Percentiles rank a stretch among this genome's conserved stretches.
Evolutionary conservation across 2,329 filamentous ascomycete genomes (phyloP).

Genomic region (Triangularia verruculosa): DNA sequence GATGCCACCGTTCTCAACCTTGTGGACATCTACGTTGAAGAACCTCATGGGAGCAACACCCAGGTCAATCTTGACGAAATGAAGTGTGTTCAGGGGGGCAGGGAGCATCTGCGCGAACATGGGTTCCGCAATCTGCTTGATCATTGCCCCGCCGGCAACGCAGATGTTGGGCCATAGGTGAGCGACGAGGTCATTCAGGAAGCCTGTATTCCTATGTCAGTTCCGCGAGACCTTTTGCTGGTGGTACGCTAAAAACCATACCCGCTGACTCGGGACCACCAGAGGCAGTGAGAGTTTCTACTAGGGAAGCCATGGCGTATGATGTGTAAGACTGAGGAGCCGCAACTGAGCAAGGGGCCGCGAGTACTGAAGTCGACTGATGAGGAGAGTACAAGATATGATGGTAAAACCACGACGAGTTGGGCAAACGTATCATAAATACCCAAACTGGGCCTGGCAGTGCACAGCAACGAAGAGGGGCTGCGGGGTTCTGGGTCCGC

Average conservation of each 20-base stretch:
- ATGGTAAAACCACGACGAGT: neutral
- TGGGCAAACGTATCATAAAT: conserved; percentile 1
- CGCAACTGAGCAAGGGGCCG: neutral
- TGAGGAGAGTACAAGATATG: neutral
- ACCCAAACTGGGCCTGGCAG: neutral
- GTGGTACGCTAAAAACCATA: neutral
- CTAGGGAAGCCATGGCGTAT: conserved; percentile 33
- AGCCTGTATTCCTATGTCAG: conserved; percentile 27
- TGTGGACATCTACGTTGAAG: conserved; percentile 43
- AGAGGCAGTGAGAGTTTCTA: conserved; percentile 40
- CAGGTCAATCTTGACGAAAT: conserved; percentile 46
- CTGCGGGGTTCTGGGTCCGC: neutral
- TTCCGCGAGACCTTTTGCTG: neutral
- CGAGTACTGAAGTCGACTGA: neutral
- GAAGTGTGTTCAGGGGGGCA: conserved; percentile 40
- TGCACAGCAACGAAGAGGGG: neutral
- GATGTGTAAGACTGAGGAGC: neutral
- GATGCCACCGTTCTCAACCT: conserved; percentile 42
- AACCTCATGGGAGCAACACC: conserved; percentile 41
- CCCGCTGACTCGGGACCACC: conserved; percentile 41
- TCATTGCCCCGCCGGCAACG: conserved; percentile 41
- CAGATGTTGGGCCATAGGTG: conserved; percentile 50
- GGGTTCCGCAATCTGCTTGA: conserved; percentile 47
- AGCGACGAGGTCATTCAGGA: conserved; percentile 47
- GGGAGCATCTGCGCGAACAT: conserved; percentile 47